phyloP scores from a whole-genome alignment of 768 basidiomycete genomes.

The Vararia minispora region DNA sequence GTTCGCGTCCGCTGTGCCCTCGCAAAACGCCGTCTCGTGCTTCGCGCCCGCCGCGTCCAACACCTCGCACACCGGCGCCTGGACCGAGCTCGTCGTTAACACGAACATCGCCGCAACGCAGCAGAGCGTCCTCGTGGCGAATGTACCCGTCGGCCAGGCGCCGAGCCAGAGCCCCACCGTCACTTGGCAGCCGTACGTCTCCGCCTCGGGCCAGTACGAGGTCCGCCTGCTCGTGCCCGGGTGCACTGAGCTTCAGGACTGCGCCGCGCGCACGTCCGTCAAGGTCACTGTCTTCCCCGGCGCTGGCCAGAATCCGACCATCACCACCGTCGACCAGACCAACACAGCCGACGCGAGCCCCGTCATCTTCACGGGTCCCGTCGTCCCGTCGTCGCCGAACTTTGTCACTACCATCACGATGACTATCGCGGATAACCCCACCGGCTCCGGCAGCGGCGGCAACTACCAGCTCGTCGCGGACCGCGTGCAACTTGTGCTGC shows the following conservation, averaged over 20 bases:
- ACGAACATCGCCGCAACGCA: conserved; percentile 76
- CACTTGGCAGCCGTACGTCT: conserved; percentile 90
- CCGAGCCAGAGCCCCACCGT: conserved; percentile 59
- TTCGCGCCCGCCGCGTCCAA: conserved; percentile 70
- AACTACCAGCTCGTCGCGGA: conserved; percentile 79
- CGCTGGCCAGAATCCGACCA: conserved; percentile 46
- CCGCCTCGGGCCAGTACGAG: conserved; percentile 76
- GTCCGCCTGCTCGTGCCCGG: conserved; percentile 83
- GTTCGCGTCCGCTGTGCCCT: conserved; percentile 63
- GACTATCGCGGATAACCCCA: conserved; percentile 55
- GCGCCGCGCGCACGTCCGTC: conserved; percentile 69
- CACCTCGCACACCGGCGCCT: conserved; percentile 53
- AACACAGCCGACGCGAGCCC: conserved; percentile 49
- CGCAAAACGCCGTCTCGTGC: conserved; percentile 57
- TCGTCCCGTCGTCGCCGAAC: conserved; percentile 59
- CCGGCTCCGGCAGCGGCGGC: conserved; percentile 52
- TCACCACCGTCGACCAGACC: conserved; percentile 65
- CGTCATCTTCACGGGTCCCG: conserved; percentile 71
- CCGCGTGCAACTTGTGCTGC: conserved; percentile 68
- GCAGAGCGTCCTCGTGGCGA: conserved; percentile 61
- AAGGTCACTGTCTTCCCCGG: conserved; percentile 77
- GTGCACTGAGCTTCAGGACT: conserved; percentile 73
- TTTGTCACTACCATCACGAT: conserved; percentile 72
- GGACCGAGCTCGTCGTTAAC: conserved; percentile 51
- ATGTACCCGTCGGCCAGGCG: conserved; percentile 52